Percentiles rank a stretch among this genome's conserved stretches.
These are phyloP conservation scores for Cryptococcus depauperatus DNA, from an alignment of 1,284 basidiomycete species.

Conservation along the genomic window DNA sequence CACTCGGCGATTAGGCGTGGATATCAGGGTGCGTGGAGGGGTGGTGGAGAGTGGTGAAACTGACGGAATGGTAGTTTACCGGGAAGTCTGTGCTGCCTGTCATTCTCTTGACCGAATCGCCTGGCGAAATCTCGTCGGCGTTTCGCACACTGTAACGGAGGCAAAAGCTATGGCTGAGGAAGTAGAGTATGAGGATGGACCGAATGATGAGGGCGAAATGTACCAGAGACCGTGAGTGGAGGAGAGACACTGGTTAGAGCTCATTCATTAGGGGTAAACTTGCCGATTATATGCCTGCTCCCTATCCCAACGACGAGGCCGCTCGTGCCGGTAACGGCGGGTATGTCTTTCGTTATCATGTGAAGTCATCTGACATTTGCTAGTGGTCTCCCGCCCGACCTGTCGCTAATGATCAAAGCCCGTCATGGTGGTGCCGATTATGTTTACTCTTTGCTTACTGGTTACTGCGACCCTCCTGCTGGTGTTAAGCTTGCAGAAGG, in stretches of 20 bases:
- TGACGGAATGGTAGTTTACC: conserved; percentile 60
- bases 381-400: conserved; percentile 89
- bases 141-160: conserved; percentile 93
- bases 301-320: conserved; percentile 98
- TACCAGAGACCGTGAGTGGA: conserved; percentile 81
- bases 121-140: conserved; percentile 98
- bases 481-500: conserved; percentile 94
- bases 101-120: conserved; percentile 99
- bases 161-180: conserved; percentile 89
- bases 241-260: neutral
- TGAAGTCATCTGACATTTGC: conserved; percentile 1
- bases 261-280: conserved; percentile 35
- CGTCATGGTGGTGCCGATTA: conserved; percentile 96
- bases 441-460: conserved; percentile 92
- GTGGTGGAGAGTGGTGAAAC: neutral
- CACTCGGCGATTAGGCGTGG: conserved; percentile 91
- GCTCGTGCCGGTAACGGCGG: conserved; percentile 86
- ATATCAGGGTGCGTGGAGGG: conserved; percentile 55
- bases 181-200: conserved; percentile 93
- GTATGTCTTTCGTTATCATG: too few relatives aligned
- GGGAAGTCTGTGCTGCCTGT: conserved; percentile 97
- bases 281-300: conserved; percentile 91
- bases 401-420: conserved; percentile 96
- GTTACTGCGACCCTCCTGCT: conserved; percentile 93
- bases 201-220: conserved; percentile 93